These are phyloP conservation scores for Lepidium africanum DNA, from an alignment of 345 rosid genomes.

Conservation along the genomic window DNA sequence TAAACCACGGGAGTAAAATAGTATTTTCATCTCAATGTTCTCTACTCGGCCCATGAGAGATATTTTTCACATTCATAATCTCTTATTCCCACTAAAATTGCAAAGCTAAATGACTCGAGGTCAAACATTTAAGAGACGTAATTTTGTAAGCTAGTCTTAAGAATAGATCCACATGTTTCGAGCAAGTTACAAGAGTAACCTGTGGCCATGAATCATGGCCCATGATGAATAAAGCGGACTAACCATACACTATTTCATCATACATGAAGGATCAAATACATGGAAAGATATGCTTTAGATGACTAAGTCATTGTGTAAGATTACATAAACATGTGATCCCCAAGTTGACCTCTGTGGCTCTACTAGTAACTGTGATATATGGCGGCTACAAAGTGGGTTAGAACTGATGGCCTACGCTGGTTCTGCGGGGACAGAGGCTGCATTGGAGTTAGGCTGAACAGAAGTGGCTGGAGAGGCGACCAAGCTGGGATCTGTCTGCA, in stretches of 20 bases:
- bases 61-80: background rate
- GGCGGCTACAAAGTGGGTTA: constrained; percentile 8
- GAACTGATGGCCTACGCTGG: constrained; percentile 11
- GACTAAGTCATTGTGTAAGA: constrained; percentile 18
- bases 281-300: constrained; percentile 9
- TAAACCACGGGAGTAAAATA: background rate
- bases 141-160: background rate
- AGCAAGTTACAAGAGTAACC: background rate
- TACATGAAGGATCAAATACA: background rate
- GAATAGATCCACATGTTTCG: background rate
- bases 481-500: constrained; percentile 9
- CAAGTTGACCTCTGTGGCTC: constrained; percentile 19
- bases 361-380: constrained; percentile 19
- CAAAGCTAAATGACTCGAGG: background rate
- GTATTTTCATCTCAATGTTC: background rate
- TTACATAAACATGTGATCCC: constrained; percentile 11
- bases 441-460: constrained; percentile 23
- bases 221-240: background rate
- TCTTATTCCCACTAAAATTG: background rate
- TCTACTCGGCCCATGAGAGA: background rate
- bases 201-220: no score
- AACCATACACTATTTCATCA: background rate
- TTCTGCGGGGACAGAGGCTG: constrained; percentile 16
- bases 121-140: background rate
- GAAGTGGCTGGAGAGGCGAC: constrained; percentile 7